Conservation (phyloP, 306 rosid genomes). For the Begonia loranthoides region DNA sequence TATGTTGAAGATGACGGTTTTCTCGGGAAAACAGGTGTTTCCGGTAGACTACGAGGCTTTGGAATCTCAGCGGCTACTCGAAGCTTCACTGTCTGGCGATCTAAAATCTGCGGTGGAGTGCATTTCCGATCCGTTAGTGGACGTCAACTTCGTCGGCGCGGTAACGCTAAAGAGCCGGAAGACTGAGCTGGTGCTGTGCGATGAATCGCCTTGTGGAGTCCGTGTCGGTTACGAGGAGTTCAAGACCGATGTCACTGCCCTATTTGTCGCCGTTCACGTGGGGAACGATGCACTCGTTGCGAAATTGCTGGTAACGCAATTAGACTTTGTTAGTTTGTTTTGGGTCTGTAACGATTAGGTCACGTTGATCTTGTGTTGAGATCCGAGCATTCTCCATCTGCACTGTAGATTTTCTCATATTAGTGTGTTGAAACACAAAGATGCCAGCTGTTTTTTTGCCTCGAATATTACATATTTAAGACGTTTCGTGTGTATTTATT, state of each 20-base stretch:
- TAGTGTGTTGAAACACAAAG: too few relatives aligned
- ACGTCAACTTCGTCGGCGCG: conserved; percentile 81
- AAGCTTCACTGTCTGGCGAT: conserved; percentile 70
- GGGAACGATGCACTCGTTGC: conserved; percentile 43
- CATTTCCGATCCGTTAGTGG: conserved; percentile 61
- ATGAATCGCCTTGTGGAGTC: conserved; percentile 52
- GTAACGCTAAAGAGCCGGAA: conserved; percentile 36
- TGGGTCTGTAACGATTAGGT: not conserved
- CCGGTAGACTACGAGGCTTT: conserved; percentile 73
- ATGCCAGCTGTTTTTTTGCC: too few relatives aligned
- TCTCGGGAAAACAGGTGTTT: conserved; percentile 65
- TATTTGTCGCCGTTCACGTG: conserved; percentile 74
- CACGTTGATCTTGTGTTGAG: conserved; percentile 9
- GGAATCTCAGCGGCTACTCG: conserved; percentile 69
- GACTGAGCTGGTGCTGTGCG: conserved; percentile 33
- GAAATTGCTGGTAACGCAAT: conserved; percentile 54
- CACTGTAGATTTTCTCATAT: too few relatives aligned
- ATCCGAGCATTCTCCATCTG: too few relatives aligned
- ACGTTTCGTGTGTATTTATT: too few relatives aligned
- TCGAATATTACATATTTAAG: too few relatives aligned
- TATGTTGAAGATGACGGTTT: conserved; percentile 50
- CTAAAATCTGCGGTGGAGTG: conserved; percentile 44
- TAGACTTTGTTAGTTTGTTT: not conserved
- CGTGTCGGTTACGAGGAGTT: conserved; percentile 52
- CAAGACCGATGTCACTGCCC: conserved; percentile 72